Evolutionary conservation across 2,329 filamentous ascomycete species (phyloP).

Genomic region (Plectosphaerella cucumerina): DNA sequence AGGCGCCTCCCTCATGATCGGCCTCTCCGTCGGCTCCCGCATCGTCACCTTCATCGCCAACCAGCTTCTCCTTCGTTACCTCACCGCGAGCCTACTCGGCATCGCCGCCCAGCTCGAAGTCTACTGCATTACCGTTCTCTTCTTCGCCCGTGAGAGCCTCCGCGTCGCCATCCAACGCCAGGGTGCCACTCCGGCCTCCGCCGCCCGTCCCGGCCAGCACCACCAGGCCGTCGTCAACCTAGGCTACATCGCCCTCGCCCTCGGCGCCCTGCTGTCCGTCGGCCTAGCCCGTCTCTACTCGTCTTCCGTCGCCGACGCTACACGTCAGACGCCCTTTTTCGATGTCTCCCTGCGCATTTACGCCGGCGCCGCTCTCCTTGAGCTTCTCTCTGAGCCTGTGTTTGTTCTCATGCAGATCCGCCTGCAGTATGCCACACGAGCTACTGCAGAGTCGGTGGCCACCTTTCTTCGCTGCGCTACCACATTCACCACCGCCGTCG

Average conservation of each 20-base stretch:
- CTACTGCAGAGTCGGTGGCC: slow-evolving; percentile 76
- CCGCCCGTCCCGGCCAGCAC: slow-evolving; percentile 27
- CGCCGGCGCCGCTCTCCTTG: slow-evolving; percentile 56
- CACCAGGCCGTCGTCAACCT: slow-evolving; percentile 83
- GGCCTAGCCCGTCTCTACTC: slow-evolving; percentile 67
- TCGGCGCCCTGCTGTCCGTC: slow-evolving; percentile 63
- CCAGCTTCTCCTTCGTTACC: slow-evolving; percentile 80
- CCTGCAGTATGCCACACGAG: slow-evolving; percentile 75
- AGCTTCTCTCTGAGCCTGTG: slow-evolving; percentile 80
- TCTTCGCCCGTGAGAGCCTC: slow-evolving; percentile 88
- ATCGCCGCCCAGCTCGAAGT: slow-evolving; percentile 88
- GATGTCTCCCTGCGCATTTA: slow-evolving; percentile 48
- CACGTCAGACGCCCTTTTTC: slow-evolving; percentile 61
- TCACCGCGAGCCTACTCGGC: slow-evolving; percentile 81
- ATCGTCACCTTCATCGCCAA: slow-evolving; percentile 88
- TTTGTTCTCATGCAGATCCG: slow-evolving; percentile 85
- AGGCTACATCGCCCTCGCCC: slow-evolving; percentile 70
- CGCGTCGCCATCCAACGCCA: slow-evolving; percentile 89
- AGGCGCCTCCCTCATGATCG: slow-evolving; percentile 80
- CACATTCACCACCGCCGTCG: slow-evolving; percentile 68
- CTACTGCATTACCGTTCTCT: slow-evolving; percentile 88
- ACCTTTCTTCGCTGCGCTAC: slow-evolving; percentile 72
- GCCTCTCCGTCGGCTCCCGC: slow-evolving; percentile 83
- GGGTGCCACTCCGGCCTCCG: slow-evolving; percentile 14
- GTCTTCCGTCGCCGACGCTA: slow-evolving; percentile 39